Base-by-base conservation (phyloP, 768 basidiomycete genomes). In the Tricholoma matsutake region DNA sequence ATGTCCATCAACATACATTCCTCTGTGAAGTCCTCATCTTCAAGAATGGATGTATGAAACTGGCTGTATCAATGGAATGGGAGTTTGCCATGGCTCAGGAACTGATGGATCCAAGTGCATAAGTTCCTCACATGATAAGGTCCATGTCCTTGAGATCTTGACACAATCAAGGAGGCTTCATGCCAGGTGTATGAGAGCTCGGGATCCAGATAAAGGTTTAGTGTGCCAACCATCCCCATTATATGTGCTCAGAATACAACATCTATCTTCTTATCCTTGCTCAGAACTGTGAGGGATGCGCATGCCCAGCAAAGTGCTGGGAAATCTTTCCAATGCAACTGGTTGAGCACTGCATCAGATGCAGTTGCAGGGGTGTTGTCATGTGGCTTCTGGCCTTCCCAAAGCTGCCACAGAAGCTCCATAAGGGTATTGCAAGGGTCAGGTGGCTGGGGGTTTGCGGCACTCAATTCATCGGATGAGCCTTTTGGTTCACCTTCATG, bases 1-100 rank as follows among this genome's bases (percentile, higher is more conserved):
- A 25, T 25, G 22, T 25, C 22, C 22, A 25, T 25, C 22, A 25
- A 25, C 22, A 25, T 25, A 25, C 22, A 25, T 53, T 8, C 28
- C 53, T 54, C 20, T 18, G 64, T 28, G 59, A 75, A 68, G 59
- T 77, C 73, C 57, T 76, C 73, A 62, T 77, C 72, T 1, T 74
- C 10, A 76, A 68, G 22, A 13, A 54, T 32, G 9, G 53, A 54
- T 54, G 53, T 13, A 3, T 18, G 31, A 54, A 54, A 54, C 29
- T 32, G 53, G 11, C 53, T 29, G n/a, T 54, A 54, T 28, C n/a
- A 14, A 54, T 54, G 53, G 35, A 54, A 54, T 34, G 53, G 31
- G 11, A 54, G 53, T 29, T 31, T 32, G 3, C 28, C 28, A 6
- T 8, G 14, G 53, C 53, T 22, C 5, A 70, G 55, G 56, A 67